Evolutionary conservation across 805 yeast species (phyloP).

Genomic region (Hanseniaspora valbyensis): DNA sequence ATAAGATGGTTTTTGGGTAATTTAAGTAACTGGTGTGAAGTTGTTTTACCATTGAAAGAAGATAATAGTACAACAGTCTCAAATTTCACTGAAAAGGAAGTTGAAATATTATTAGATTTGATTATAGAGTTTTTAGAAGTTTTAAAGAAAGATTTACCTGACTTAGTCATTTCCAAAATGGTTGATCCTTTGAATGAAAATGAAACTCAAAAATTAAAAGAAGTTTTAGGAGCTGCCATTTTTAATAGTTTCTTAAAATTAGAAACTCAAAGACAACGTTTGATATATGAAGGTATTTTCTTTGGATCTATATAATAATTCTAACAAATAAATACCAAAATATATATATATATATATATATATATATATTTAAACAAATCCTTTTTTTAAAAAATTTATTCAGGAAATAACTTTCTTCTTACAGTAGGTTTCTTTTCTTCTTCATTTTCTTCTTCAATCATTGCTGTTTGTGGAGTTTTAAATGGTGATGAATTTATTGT

Average conservation of each 20-base stretch:
- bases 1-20: slow-evolving; percentile 79
- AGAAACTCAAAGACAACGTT: slow-evolving; percentile 34
- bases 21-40: slow-evolving; percentile 63
- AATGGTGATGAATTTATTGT: not conserved
- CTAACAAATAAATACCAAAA: too few species aligned
- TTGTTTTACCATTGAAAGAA: slow-evolving; percentile 33
- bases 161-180: slow-evolving; percentile 26
- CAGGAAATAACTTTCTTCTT: slow-evolving; percentile 13
- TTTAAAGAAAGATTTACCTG: slow-evolving; percentile 32
- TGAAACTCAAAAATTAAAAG: slow-evolving; percentile 36
- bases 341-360: not conserved
- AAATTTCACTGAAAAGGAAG: slow-evolving; percentile 36
- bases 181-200: slow-evolving; percentile 31
- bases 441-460: not conserved
- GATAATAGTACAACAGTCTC: slow-evolving; percentile 12
- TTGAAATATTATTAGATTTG: slow-evolving; percentile 37
- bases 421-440: not conserved
- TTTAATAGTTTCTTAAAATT: slow-evolving; percentile 40
- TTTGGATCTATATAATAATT: slow-evolving; percentile 46
- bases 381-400: slow-evolving; percentile 4
- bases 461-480: slow-evolving; percentile 4
- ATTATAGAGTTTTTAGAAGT: slow-evolving; percentile 46
- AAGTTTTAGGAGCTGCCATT: slow-evolving; percentile 52
- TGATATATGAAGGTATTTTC: slow-evolving; percentile 52
- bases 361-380: not conserved